Evolutionary conservation across 2,329 filamentous ascomycete species (phyloP).

Genomic region (Cladophialophora immunda): DNA sequence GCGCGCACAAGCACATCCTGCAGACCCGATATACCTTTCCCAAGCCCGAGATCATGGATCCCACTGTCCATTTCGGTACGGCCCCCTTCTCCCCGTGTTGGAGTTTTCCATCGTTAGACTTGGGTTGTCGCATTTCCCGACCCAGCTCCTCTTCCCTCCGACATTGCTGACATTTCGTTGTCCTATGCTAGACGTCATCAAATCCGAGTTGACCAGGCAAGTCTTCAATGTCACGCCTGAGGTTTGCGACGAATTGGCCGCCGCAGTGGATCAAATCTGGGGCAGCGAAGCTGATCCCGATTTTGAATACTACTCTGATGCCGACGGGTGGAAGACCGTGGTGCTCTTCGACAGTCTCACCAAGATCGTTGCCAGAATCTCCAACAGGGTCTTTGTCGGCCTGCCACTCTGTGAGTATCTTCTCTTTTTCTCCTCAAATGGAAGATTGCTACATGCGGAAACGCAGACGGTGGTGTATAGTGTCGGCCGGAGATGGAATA

Average conservation of each 20-base stretch:
- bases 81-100: not conserved
- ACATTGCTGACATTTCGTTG: not conserved
- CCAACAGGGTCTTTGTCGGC: constrained; percentile 57
- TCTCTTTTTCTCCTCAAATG: not conserved
- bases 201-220: constrained; percentile 43
- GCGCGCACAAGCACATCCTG: constrained; percentile 50
- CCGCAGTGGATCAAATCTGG: constrained; percentile 46
- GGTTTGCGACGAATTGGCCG: constrained; percentile 49
- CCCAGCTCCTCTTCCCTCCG: not conserved
- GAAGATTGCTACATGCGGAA: not conserved
- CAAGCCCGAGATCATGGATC: constrained; percentile 44
- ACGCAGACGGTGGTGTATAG: not conserved
- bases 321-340: constrained; percentile 47
- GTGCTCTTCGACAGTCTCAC: constrained; percentile 48
- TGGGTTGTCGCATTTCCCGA: not conserved
- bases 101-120: not conserved
- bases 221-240: constrained; percentile 52
- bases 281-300: constrained; percentile 40
- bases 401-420: constrained; percentile 48
- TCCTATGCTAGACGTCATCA: constrained; percentile 19
- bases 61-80: constrained; percentile 25
- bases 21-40: constrained; percentile 51
- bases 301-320: constrained; percentile 41
- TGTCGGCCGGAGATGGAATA: not conserved
- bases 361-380: constrained; percentile 50